Evolutionary conservation across 345 rosid genomes (phyloP), one percentile per base, ranked within the genome.

Genomic region (Cochlearia excelsa): DNA sequence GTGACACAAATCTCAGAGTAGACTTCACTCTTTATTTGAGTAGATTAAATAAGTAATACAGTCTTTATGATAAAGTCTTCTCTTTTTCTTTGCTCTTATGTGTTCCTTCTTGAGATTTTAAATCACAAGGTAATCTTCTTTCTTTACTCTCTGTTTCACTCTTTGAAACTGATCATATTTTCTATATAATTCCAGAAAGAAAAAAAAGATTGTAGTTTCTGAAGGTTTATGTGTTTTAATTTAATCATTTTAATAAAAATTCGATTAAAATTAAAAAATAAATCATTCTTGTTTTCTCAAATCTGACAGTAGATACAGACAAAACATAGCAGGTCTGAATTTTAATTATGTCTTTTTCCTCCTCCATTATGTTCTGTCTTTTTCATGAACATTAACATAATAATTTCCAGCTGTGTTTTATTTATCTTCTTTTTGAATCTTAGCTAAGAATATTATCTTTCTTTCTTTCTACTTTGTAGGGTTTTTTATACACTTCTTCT

Each of bases 1-100:
- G 27, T 44, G 53, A 67, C 28, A 41, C 62, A 54, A 69, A 54
- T 61, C 62, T 61, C 30, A 68, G 57, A 68, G 67, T 68, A 52
- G 37, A 68, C 66, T 68, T 59, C 61, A 59, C 72, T 45, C 35
- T 16, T 33, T 33, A 5, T 33, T 5, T 33, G 66, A 9, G 66
- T 29, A 59, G 43, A 59, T 59, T 53, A 44, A 16, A 16, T 16
- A 59, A 59, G 72, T 38, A 4, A 16, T 16, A 45, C n/a, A 16
- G 37, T 59, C 66, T 35, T 59, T 10, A 30, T 42, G 54, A 51
- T 33, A 37, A 66, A 38, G 66, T 40, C 57, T 40, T 23, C 5
- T 34, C 54, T 35, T 59, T 65, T 65, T 38, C 48, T 38, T 10
- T 16, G 23, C 23, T 16, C 23, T 16, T 16, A 16, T 16, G 23